phyloP scores from a whole-genome alignment of 345 rosid genomes.

The Eucalyptus regnans region DNA sequence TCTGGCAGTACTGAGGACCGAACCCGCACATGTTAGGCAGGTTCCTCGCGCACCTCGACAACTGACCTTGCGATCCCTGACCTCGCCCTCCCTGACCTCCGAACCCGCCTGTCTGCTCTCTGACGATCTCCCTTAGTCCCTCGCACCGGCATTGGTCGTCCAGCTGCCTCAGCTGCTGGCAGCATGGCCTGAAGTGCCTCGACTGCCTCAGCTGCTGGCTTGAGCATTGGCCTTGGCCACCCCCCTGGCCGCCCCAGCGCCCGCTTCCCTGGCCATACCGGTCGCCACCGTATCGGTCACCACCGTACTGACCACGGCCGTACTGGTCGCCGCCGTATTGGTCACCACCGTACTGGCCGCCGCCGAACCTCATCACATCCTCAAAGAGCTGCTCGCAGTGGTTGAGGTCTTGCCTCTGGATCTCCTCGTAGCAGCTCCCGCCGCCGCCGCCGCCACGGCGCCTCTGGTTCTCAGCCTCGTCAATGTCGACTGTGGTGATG shows the following conservation, averaged over 20 bases:
- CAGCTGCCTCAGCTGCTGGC: conserved; percentile 1
- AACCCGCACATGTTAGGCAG: conserved; percentile 4
- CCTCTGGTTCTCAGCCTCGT: not conserved
- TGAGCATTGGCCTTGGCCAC: not conserved
- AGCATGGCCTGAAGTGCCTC: not conserved
- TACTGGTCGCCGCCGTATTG: not conserved
- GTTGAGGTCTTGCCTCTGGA: conserved; percentile 13
- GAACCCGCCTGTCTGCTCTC: not conserved
- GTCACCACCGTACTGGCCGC: not conserved
- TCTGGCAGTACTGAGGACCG: not conserved
- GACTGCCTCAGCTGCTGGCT: not conserved
- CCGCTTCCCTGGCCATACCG: not conserved
- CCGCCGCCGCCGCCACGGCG: not conserved
- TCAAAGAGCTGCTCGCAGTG: conserved; percentile 16
- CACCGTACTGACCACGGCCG: not conserved
- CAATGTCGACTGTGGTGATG: conserved; percentile 8
- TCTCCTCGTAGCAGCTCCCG: conserved; percentile 1
- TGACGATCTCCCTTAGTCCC: not conserved
- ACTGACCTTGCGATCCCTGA: not conserved
- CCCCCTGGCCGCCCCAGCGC: not conserved
- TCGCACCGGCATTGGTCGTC: conserved; percentile 13
- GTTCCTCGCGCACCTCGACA: not conserved
- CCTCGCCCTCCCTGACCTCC: too few species aligned
- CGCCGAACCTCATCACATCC: not conserved
- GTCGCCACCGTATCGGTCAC: not conserved